These are phyloP conservation scores for Boletus eberwhitei DNA, from an alignment of 768 basidiomycete species.

Conservation along the genomic window DNA sequence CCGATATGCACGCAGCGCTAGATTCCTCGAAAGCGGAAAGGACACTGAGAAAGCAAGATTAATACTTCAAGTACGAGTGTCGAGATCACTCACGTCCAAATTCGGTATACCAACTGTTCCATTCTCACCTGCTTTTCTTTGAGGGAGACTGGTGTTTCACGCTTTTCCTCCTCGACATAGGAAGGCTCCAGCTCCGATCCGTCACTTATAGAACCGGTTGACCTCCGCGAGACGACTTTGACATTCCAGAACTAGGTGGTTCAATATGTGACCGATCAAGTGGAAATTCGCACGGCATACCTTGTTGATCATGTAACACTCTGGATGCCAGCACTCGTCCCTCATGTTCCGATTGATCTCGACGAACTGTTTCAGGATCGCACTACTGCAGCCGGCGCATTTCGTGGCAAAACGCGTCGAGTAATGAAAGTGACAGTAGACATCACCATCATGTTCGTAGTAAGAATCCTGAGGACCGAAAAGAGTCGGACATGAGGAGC, in stretches of 20 bases:
- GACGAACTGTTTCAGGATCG: conserved; percentile 98
- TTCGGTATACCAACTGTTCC: conserved; percentile 97
- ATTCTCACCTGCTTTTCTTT: conserved; percentile 90
- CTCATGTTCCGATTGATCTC: conserved; percentile 98
- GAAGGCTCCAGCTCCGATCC: conserved; percentile 52
- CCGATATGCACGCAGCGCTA: conserved; percentile 98
- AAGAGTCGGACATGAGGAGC: conserved; percentile 91
- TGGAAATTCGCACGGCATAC: conserved; percentile 40
- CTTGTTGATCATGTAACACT: conserved; percentile 99
- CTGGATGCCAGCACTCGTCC: conserved; percentile 99
- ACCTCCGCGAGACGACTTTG: conserved; percentile 77
- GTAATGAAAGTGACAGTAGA: conserved; percentile 99
- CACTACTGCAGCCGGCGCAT: conserved; percentile 95
- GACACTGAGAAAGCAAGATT: conserved; percentile 48
- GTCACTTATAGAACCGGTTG: conserved; percentile 54
- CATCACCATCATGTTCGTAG: conserved; percentile 97
- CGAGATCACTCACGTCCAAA: conserved; percentile 82
- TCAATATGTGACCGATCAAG: conserved; percentile 9
- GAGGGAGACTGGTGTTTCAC: conserved; percentile 73
- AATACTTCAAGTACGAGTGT: conserved; percentile 1
- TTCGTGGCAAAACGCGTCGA: conserved; percentile 98
- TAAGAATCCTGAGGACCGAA: conserved; percentile 99
- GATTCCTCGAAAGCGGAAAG: conserved; percentile 98
- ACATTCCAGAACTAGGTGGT: conserved; percentile 93
- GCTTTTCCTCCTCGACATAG: conserved; percentile 74